Evolutionary conservation across 2,329 filamentous ascomycete genomes (phyloP).

Genomic region (Cladosporium sp.): DNA sequence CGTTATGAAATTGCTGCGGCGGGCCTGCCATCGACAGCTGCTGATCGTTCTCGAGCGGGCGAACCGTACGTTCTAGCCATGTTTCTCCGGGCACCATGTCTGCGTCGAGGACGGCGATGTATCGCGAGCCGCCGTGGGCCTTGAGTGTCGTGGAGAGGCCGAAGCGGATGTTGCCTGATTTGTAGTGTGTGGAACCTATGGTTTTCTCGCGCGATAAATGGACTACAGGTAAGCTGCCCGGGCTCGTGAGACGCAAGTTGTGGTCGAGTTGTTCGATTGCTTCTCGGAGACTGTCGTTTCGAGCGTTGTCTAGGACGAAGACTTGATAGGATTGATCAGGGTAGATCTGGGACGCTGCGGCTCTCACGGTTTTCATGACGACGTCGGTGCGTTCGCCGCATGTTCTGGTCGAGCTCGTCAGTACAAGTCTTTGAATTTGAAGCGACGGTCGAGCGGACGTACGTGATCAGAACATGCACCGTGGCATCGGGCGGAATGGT

Average conservation of each 20-base stretch:
- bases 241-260: not conserved
- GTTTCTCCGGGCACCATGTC: slow-evolving; percentile 1
- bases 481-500: not conserved
- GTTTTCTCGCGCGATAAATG: slow-evolving; percentile 18
- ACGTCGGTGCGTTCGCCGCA: slow-evolving; percentile 19
- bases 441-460: not conserved
- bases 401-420: not conserved
- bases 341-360: slow-evolving; percentile 19
- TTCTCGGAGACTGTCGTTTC: not conserved
- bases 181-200: slow-evolving; percentile 14
- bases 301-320: slow-evolving; percentile 22
- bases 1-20: slow-evolving; percentile 8
- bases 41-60: not conserved
- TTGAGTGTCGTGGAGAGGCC: slow-evolving; percentile 11
- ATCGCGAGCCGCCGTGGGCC: not conserved
- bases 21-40: not conserved
- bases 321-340: slow-evolving; percentile 17
- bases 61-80: slow-evolving; percentile 10
- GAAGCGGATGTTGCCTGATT: slow-evolving; percentile 21
- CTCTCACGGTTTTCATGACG: slow-evolving; percentile 23
- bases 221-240: not conserved
- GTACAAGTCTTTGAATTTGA: not conserved
- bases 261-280: slow-evolving; percentile 11
- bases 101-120: slow-evolving; percentile 6
- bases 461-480: not conserved